phyloP scores from a whole-genome alignment of 179 eudicot genomes.

The Carnegiea gigantea region DNA sequence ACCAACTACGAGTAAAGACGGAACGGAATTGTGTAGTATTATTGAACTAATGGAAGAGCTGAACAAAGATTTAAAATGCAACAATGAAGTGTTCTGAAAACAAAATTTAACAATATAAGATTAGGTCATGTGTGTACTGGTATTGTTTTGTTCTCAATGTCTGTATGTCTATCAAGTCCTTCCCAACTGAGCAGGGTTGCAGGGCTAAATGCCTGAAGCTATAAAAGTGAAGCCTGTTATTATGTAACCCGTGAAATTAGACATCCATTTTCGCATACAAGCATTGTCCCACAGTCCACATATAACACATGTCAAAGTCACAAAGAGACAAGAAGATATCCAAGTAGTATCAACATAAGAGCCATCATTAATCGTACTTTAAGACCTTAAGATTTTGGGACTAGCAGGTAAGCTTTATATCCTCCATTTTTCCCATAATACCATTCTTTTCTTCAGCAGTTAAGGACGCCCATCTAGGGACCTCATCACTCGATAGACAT shows the following conservation, averaged over 20 bases:
- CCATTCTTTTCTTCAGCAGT: too few species aligned
- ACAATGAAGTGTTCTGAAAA: not conserved
- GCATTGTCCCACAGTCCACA: not conserved
- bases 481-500: not conserved
- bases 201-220: not conserved
- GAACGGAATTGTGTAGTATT: not conserved
- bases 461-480: too few species aligned
- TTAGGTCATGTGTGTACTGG: not conserved
- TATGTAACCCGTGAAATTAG: not conserved
- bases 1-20: constrained; percentile 1
- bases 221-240: not conserved
- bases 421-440: too few species aligned
- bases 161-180: not conserved
- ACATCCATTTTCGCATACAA: not conserved
- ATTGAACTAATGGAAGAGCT: not conserved
- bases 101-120: not conserved
- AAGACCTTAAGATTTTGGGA: too few species aligned
- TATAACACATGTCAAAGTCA: not conserved
- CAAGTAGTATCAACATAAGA: not conserved
- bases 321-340: not conserved
- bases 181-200: not conserved
- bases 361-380: too few species aligned
- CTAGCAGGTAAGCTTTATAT: too few species aligned
- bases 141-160: not conserved
- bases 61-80: constrained; percentile 4